Conservation (phyloP, 495 filamentous ascomycete species). For the Xylaria flabelliformis region DNA sequence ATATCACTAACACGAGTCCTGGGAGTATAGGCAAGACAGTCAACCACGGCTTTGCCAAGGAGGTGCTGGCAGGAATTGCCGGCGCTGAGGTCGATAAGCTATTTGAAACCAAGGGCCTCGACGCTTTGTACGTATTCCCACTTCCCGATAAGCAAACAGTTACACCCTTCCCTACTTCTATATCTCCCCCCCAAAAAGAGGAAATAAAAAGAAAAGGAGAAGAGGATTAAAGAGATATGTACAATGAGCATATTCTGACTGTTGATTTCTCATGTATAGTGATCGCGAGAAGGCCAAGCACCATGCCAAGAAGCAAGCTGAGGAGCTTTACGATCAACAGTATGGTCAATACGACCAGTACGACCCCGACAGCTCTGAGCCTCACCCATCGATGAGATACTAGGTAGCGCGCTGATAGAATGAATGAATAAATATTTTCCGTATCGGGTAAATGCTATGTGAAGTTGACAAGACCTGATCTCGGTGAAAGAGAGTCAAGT, state of each 20-base stretch:
- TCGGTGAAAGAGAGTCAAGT: no score
- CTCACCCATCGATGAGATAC: slow-evolving; percentile 35
- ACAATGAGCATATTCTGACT: background rate
- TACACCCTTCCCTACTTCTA: background rate
- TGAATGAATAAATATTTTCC: background rate
- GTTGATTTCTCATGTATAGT: background rate
- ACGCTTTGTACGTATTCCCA: slow-evolving; percentile 43
- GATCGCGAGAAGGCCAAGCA: slow-evolving; percentile 71
- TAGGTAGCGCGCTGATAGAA: slow-evolving; percentile 26
- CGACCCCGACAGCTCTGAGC: slow-evolving; percentile 44
- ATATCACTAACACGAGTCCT: background rate
- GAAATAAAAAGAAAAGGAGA: no score
- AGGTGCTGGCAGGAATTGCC: slow-evolving; percentile 71
- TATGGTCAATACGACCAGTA: slow-evolving; percentile 58
- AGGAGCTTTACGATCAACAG: slow-evolving; percentile 67
- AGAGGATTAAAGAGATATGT: background rate
- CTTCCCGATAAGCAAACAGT: background rate
- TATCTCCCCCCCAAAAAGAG: background rate
- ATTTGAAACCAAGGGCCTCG: slow-evolving; percentile 77
- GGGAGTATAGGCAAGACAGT: slow-evolving; percentile 66
- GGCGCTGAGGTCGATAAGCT: slow-evolving; percentile 81
- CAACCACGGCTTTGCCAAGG: slow-evolving; percentile 78
- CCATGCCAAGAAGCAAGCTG: slow-evolving; percentile 69
- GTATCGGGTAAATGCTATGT: no score
- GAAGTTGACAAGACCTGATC: no score